Base-by-base conservation (phyloP, 2,329 filamentous ascomycete genomes). In the Chaetoscypha palmicola region DNA sequence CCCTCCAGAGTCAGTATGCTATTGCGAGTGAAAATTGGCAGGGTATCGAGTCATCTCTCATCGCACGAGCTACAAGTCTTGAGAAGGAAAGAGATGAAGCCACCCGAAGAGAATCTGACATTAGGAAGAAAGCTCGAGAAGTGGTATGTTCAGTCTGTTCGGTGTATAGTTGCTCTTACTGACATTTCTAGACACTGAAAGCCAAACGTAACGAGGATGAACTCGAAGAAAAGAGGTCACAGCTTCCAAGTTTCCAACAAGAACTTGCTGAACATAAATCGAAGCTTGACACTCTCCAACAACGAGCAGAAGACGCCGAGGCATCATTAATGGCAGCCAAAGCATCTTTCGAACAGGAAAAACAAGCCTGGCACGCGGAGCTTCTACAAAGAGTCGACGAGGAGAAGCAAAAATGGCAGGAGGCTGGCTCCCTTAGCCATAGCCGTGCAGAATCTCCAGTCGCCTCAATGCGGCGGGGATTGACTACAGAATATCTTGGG, bases 21-120 rank as follows among this genome's bases (percentile, higher is more conserved):
- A 81, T 94, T 43, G 92, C 92, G 1, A 92, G 87, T 54, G 88
- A 94, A 59, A 98, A 98, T 57, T 98, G 94, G 92, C 90, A 96
- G 61, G 87, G 89, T 1, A 94, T 98, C 49, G 91, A 98, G 64
- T 79, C 85, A 8, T 94, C 86, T 2, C 67, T 98, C 23, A 76
- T 91, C 39, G 79, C 86, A 17, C 79, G 90, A 45, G 74, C 92
- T 9, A 74, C 81, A 3, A 82, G 71, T 38, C 70, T 97, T 8
- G 92, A 98, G 63, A 92, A 85, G 61, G 94, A 98, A 63, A 79
- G 87, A 44, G 90, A 97, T 59, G 92, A 98, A 58, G 78, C 86
- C 7, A 73, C 80, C 38, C 81, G 81, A 54, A 81, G 87, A 46
- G 92, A 98, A 66, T 83, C 79, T 4, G 92, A 97, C 30, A 78